Evolutionary conservation across 108 stramenopile species (phyloP), one percentile per base, ranked within the genome.

Genomic region (Schizochytrium sp.): DNA sequence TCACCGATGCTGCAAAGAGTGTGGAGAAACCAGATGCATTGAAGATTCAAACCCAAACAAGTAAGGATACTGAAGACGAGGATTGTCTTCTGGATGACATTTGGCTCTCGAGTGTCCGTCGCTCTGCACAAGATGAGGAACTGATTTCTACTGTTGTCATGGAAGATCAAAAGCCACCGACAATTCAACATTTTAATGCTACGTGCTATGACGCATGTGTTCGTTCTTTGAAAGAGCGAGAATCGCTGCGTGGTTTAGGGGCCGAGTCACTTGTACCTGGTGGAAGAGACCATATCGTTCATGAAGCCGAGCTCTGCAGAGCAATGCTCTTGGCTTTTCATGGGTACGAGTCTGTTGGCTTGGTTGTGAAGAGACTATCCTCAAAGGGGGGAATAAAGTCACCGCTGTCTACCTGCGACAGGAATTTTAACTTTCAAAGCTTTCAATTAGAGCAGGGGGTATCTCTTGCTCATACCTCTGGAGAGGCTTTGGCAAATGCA

Each of bases 221-320:
- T 12, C 64, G 64, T 69, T 10, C 12, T 5, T 69, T 69, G 42
- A 69, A 69, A 44, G 5, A 44, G 8, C 7, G 64, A 2, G 64
- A 69, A 69, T 8, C 40, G 42, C 12, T 69, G 5, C 42, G 10
- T 5, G 44, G 64, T 15, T 38, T 44, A 12, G 64, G 64, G 12
- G 64, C 64, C 28, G 28, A 69, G 12, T 38, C 64, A 8, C 28
- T 69, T 69, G 64, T 69, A 44, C 64, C 64, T 8, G 64, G 64
- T 7, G 2, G 64, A 8, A 38, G 64, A 8, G 64, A 69, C 44
- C 64, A 44, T 38, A 69, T 69, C 15, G 64, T 69, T 15, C 64
- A 69, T 44, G 64, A 69, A 15, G 64, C 64, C 7, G 64, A 69
- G 1, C 1, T 69, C 8, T 69, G 64, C 64, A 38, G 64, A 44